Base-by-base conservation (phyloP, 148 eudicot genomes). In the Rhododendron williamsianum region DNA sequence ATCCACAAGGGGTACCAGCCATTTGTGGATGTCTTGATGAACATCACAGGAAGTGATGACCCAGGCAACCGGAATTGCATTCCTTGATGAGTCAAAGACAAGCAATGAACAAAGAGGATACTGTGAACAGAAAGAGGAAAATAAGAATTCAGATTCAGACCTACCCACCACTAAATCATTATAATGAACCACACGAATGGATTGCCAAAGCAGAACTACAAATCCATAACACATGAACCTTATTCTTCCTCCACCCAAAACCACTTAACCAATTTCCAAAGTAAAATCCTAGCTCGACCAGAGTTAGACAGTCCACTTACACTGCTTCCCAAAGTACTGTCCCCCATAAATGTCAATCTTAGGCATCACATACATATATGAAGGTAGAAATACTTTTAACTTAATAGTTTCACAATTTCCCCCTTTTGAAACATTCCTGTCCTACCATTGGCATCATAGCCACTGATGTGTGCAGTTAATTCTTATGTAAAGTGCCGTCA, bases 1-100 rank as follows among this genome's bases (percentile, higher is more conserved):
- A 72, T 83, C 84, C 73, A 83, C 84, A 54, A 86, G 90, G n/a
- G 84, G 19, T 15, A 65, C 11, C 82, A 86, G 80, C 88, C 90
- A 88, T 86, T 83, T 79, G 23, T 58, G 81, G 46, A 60, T 86
- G 45, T 73, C 54, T 82, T 85, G 83, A 72, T 36, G 76, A 45
- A 15, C 74, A 82, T 51, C 83, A 71, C 49, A 21, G 12, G 87
- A 85, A 48, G 86, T 56, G 63, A 88, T 86, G 52, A 88, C 45
- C 90, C 90, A 88, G n/a, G 88, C 90, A 86, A 88, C 90, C 3
- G 90, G 90, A 73, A 88, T 80, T 80, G 90, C 88, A 83, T 86
- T 86, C 21, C 71, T 60, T 6, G 88, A 83, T 38, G 88, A 83
- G 80, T 86, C 90, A 76, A 88, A 88, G 15, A 80, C 90, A 13